A percentile compares a stretch with the other conserved stretches of the same genome.
Evolutionary conservation across 768 basidiomycete genomes (phyloP).

Genomic region (Termitomyces sp.): DNA sequence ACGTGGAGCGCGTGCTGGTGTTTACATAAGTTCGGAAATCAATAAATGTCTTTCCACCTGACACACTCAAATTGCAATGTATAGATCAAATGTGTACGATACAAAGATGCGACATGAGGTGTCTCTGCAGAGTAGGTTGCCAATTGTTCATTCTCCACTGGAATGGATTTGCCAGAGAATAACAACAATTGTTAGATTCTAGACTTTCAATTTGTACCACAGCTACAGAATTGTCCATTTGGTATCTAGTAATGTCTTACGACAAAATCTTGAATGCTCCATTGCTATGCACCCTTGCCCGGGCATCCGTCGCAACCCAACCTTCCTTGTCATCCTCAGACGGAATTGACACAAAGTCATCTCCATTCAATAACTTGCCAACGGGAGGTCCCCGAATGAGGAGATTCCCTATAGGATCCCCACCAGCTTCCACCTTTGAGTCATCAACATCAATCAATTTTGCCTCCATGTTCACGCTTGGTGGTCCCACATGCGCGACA

Average conservation of each 20-base stretch:
- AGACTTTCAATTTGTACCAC: not conserved
- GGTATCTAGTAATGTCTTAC: not conserved
- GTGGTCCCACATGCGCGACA: constrained; percentile 61
- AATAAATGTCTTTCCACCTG: too few species aligned
- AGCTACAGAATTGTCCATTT: not conserved
- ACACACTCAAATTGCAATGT: too few species aligned
- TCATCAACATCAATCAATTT: constrained; percentile 73
- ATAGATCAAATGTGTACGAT: too few species aligned
- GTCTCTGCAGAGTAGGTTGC: too few species aligned
- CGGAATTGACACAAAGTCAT: constrained; percentile 33
- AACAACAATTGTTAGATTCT: not conserved
- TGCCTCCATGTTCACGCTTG: constrained; percentile 79
- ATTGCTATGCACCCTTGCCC: constrained; percentile 52
- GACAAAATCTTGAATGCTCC: constrained; percentile 51
- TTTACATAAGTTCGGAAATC: not conserved
- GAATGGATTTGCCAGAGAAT: not conserved
- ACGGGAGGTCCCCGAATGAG: constrained; percentile 70
- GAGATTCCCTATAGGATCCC: constrained; percentile 58
- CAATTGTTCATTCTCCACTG: not conserved
- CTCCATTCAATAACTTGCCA: constrained; percentile 40
- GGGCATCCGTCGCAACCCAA: constrained; percentile 41
- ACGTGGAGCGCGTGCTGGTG: constrained; percentile 12
- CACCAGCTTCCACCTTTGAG: constrained; percentile 53
- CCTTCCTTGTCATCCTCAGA: constrained; percentile 27
- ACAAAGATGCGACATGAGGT: too few species aligned